These are phyloP conservation scores for Saccharomycopsis sp. DNA, from an alignment of 805 yeast genomes.

Conservation along the genomic window DNA sequence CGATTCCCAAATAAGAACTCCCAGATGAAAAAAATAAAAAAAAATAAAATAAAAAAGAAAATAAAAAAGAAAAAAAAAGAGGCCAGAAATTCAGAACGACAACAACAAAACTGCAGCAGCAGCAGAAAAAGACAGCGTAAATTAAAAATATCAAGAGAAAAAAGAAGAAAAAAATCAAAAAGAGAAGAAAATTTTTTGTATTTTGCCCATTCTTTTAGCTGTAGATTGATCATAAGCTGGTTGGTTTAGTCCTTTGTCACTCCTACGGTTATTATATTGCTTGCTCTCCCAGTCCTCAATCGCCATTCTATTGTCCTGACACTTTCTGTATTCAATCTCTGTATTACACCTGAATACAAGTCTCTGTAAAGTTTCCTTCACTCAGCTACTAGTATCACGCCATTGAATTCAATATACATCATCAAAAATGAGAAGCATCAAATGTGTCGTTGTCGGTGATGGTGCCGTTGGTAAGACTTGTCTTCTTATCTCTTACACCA, in stretches of 20 bases:
- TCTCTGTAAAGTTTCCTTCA: too few relatives aligned
- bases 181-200: not conserved
- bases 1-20: not conserved
- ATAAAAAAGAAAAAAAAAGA: not conserved
- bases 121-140: not conserved
- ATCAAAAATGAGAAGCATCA: slow-evolving; percentile 77
- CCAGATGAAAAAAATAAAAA: not conserved
- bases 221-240: not conserved
- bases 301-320: too few relatives aligned
- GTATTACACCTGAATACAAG: too few relatives aligned
- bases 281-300: too few relatives aligned
- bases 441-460: slow-evolving; percentile 92
- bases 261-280: too few relatives aligned
- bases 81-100: not conserved
- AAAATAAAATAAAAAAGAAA: not conserved
- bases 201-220: not conserved
- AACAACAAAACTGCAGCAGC: not conserved
- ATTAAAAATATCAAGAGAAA: not conserved
- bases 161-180: not conserved
- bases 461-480: slow-evolving; percentile 85
- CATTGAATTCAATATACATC: too few relatives aligned
- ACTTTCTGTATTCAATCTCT: too few relatives aligned
- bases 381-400: too few relatives aligned
- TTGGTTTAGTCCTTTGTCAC: too few relatives aligned
- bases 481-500: slow-evolving; percentile 72